These are phyloP conservation scores for Eustoma russellianum DNA, from an alignment of 257 asterid genomes.

Conservation along the genomic window DNA sequence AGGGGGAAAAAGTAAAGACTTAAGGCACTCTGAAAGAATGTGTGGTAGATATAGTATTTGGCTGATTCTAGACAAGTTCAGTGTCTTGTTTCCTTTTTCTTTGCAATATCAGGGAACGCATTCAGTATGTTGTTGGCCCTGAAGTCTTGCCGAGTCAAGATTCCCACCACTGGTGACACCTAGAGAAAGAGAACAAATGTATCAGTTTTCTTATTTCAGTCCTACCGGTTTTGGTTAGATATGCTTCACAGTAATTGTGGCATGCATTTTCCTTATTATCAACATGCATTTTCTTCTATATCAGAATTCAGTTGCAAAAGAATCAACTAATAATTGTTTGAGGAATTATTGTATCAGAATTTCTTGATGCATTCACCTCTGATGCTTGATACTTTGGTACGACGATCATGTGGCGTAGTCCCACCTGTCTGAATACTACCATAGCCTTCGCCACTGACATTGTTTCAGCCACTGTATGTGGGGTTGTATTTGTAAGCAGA, in stretches of 20 bases:
- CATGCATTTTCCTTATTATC: not conserved
- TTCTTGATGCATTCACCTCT: conserved; percentile 42
- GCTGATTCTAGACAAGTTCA: conserved; percentile 13
- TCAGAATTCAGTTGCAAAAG: no score
- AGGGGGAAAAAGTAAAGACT: not conserved
- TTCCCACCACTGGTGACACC: conserved; percentile 75
- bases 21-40: conserved; percentile 1
- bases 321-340: not conserved
- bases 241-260: not conserved
- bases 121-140: conserved; percentile 71
- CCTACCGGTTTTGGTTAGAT: not conserved
- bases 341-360: not conserved
- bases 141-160: conserved; percentile 91
- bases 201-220: conserved; percentile 15
- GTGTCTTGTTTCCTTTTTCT: conserved; percentile 39
- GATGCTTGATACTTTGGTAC: conserved; percentile 72
- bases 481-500: conserved; percentile 70
- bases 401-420: conserved; percentile 79
- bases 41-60: not conserved
- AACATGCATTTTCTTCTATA: no score
- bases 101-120: conserved; percentile 62
- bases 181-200: conserved; percentile 16
- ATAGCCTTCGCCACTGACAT: conserved; percentile 80
- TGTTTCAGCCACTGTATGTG: conserved; percentile 61
- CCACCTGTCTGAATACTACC: conserved; percentile 79